Conservation (phyloP, 192 early-diverging fungal species). For the Coemansia sp. region DNA sequence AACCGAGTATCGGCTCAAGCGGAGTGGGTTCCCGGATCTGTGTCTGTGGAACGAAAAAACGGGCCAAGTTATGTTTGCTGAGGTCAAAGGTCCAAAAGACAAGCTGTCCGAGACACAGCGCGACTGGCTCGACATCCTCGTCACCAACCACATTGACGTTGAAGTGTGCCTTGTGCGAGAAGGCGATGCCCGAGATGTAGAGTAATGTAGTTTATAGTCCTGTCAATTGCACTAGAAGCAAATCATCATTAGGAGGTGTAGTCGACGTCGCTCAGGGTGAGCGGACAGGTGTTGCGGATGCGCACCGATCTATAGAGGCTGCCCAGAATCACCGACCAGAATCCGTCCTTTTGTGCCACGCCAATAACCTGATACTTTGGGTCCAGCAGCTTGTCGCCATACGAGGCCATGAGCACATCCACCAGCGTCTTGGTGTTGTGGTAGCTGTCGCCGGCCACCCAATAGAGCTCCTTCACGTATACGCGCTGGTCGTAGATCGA, state of each 20-base stretch:
- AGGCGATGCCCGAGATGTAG: conserved; percentile 24
- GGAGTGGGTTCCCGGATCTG: conserved; percentile 66
- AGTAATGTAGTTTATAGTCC: too few relatives aligned
- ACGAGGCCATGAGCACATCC: conserved; percentile 21
- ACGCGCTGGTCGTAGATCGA: conserved; percentile 23
- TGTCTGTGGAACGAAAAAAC: conserved; percentile 63
- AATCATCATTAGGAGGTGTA: conserved; percentile 26
- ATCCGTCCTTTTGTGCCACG: conserved; percentile 42
- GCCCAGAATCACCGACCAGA: conserved; percentile 46
- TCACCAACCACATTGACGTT: conserved; percentile 51
- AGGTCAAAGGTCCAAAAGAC: conserved; percentile 71
- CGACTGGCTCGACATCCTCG: conserved; percentile 65
- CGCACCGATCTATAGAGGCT: conserved; percentile 8
- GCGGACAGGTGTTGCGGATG: conserved; percentile 16
- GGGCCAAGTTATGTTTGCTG: conserved; percentile 56
- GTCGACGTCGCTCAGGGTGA: conserved; percentile 19
- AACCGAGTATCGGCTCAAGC: conserved; percentile 59
- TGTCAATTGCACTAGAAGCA: too few relatives aligned
- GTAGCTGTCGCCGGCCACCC: conserved; percentile 42
- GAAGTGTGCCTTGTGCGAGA: conserved; percentile 61
- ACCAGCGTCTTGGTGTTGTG: conserved; percentile 2
- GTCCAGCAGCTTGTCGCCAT: conserved; percentile 13
- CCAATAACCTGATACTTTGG: conserved; percentile 33
- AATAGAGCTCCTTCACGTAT: conserved; percentile 29
- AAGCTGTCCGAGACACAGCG: conserved; percentile 63